These are phyloP conservation scores for Clonostachys sp. DNA, from an alignment of 2,329 filamentous ascomycete genomes.

Conservation along the genomic window DNA sequence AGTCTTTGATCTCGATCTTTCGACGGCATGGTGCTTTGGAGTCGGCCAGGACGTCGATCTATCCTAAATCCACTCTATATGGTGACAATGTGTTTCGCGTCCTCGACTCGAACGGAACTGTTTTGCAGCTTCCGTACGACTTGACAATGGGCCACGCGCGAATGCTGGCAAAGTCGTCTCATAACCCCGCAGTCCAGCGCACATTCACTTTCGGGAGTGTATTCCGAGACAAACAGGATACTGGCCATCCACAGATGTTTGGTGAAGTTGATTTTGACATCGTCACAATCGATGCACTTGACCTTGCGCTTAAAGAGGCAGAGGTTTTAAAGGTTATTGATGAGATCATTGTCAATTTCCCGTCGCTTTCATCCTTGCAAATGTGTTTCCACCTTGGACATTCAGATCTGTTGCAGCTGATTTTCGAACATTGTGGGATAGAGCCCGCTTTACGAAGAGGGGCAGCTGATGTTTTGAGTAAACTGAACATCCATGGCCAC, in stretches of 20 bases:
- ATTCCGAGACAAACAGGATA: conserved; percentile 73
- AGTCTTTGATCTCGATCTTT: conserved; percentile 73
- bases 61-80: conserved; percentile 81
- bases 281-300: conserved; percentile 74
- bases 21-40: conserved; percentile 87
- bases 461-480: conserved; percentile 81
- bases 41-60: conserved; percentile 66
- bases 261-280: conserved; percentile 97
- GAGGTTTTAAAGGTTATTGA: conserved; percentile 93
- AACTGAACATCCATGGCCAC: conserved; percentile 75
- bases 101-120: conserved; percentile 77
- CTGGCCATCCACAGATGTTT: conserved; percentile 76
- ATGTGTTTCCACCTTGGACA: conserved; percentile 94
- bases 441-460: conserved; percentile 61
- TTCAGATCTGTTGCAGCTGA: conserved; percentile 75
- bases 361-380: conserved; percentile 62
- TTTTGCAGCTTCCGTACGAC: conserved; percentile 92
- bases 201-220: conserved; percentile 86
- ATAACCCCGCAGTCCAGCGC: conserved; percentile 60
- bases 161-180: conserved; percentile 67
- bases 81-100: conserved; percentile 68
- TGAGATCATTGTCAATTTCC: conserved; percentile 80
- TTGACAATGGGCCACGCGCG: conserved; percentile 85
- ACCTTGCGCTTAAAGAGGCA: conserved; percentile 85
- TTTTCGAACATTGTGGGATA: conserved; percentile 89